Conservation (phyloP, 2,329 filamentous ascomycete genomes). For the Fusarium sambucinum region DNA sequence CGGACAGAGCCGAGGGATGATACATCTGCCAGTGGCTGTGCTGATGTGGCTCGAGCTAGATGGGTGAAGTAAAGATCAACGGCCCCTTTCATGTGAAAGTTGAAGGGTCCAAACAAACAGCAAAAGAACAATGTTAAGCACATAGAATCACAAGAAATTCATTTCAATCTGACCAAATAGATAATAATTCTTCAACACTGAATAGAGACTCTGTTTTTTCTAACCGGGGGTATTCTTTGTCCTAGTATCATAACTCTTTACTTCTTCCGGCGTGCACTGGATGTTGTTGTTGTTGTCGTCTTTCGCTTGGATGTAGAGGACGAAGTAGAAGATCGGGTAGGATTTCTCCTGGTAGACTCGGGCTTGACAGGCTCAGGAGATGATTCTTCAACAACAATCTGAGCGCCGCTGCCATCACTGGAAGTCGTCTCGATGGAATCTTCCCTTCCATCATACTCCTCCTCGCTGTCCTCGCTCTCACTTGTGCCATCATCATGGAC, state of each 20-base stretch:
- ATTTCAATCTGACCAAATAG: slow-evolving; percentile 6
- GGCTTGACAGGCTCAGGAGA: slow-evolving; percentile 47
- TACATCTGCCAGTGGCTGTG: slow-evolving; percentile 25
- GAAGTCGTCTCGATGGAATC: slow-evolving; percentile 50
- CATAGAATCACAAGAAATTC: neutral
- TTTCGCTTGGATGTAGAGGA: slow-evolving; percentile 59
- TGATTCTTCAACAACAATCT: slow-evolving; percentile 52
- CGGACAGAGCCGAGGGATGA: slow-evolving; percentile 46
- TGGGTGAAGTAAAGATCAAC: neutral
- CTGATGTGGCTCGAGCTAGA: slow-evolving; percentile 27
- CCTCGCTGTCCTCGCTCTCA: slow-evolving; percentile 51
- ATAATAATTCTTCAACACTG: slow-evolving; percentile 31
- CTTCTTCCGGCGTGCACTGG: slow-evolving; percentile 54
- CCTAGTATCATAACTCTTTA: slow-evolving; percentile 36
- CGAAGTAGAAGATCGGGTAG: slow-evolving; percentile 44
- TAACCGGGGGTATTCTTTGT: slow-evolving; percentile 22
- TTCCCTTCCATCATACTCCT: slow-evolving; percentile 46
- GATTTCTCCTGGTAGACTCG: slow-evolving; percentile 54
- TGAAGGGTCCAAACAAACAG: neutral
- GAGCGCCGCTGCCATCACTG: slow-evolving; percentile 55
- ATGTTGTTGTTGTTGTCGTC: slow-evolving; percentile 38
- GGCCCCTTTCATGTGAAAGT: slow-evolving; percentile 31
- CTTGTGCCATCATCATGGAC: slow-evolving; percentile 52
- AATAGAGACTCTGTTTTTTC: slow-evolving; percentile 18
- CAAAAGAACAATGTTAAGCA: neutral